phyloP scores from a whole-genome alignment of 129 eudicot species.

The Artemisia annua region DNA sequence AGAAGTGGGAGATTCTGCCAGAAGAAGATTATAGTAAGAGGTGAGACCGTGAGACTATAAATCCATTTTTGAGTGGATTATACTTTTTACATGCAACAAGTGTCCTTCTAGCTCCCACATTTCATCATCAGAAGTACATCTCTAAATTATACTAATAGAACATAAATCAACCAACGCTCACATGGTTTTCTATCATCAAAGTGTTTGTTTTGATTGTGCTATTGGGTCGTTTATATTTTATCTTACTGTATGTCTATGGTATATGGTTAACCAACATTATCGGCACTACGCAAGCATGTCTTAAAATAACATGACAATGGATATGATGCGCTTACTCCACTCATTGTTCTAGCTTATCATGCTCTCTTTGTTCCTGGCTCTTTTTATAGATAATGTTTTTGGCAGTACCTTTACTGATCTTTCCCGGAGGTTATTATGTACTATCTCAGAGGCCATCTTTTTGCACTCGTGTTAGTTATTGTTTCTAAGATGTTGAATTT shows the following conservation, averaged over 20 bases:
- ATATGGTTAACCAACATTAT: not conserved
- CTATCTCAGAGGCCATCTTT: not conserved
- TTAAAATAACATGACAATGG: too few species aligned
- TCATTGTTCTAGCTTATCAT: too few species aligned
- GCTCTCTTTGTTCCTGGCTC: too few species aligned
- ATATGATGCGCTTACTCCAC: too few species aligned
- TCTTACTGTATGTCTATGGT: not conserved
- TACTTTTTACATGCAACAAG: not conserved
- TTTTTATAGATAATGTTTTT: too few species aligned
- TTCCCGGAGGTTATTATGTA: not conserved
- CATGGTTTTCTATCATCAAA: not conserved
- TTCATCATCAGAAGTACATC: not conserved
- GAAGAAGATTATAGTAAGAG: constrained; percentile 77
- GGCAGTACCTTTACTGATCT: not conserved
- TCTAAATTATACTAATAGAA: too few species aligned
- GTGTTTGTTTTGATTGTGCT: not conserved
- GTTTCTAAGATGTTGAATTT: not conserved
- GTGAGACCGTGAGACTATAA: constrained; percentile 37
- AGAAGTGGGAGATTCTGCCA: constrained; percentile 76
- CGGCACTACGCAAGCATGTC: too few species aligned
- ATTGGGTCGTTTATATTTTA: not conserved
- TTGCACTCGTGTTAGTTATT: not conserved
- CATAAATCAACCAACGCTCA: too few species aligned
- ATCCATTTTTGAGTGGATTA: not conserved
- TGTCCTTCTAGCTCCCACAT: not conserved